Evolutionary conservation across 1,284 basidiomycete genomes (phyloP).

Genomic region (Heliocybe sulcata): DNA sequence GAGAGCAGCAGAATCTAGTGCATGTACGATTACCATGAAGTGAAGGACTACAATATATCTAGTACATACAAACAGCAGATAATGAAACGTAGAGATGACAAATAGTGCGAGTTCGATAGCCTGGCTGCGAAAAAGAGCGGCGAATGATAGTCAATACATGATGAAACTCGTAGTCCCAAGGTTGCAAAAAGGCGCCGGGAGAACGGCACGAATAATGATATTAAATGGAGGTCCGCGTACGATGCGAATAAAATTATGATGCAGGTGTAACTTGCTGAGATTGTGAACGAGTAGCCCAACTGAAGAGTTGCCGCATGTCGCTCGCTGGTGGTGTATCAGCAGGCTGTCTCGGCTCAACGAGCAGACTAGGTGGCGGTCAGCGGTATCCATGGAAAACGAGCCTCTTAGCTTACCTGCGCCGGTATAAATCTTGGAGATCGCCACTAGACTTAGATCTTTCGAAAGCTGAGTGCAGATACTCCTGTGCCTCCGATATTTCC

Average conservation of each 20-base stretch:
- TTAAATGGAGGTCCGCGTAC: not conserved
- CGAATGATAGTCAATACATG: not conserved
- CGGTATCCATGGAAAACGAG: not conserved
- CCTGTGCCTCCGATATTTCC: slow-evolving; percentile 79
- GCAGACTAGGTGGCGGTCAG: slow-evolving; percentile 37
- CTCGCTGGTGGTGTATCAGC: slow-evolving; percentile 59
- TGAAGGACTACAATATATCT: not conserved
- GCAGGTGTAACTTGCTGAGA: slow-evolving; percentile 21
- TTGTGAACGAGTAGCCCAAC: slow-evolving; percentile 60
- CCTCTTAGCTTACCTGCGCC: slow-evolving; percentile 54
- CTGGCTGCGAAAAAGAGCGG: not conserved
- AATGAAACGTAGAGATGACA: not conserved
- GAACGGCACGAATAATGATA: not conserved
- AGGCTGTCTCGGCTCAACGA: slow-evolving; percentile 73
- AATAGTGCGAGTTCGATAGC: not conserved
- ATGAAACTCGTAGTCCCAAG: not conserved
- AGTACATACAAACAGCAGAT: not conserved
- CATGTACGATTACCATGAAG: not conserved
- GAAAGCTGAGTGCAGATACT: slow-evolving; percentile 66
- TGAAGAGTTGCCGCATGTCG: slow-evolving; percentile 70
- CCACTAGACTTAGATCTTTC: slow-evolving; percentile 66
- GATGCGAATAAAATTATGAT: not conserved
- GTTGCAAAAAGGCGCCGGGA: not conserved
- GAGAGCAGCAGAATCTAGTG: not conserved
- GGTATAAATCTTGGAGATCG: slow-evolving; percentile 75